These are phyloP conservation scores for Calocybe cyanea DNA, from an alignment of 768 basidiomycete species.

Conservation along the genomic window DNA sequence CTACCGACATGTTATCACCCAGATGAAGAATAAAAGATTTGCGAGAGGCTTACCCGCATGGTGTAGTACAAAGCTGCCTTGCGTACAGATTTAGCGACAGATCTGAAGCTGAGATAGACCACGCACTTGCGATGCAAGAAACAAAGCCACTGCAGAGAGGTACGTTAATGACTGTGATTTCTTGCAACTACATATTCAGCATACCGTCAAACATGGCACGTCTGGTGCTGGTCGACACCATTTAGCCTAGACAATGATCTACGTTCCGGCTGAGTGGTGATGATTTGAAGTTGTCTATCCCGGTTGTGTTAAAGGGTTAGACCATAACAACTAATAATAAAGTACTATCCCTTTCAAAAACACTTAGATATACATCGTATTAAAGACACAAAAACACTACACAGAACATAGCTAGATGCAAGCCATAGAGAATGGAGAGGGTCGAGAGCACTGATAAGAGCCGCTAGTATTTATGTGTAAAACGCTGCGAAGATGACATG, in stretches of 20 bases:
- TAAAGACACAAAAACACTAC: too few relatives aligned
- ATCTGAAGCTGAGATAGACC: conserved; percentile 6
- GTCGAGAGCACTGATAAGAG: too few relatives aligned
- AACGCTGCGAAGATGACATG: too few relatives aligned
- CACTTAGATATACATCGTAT: too few relatives aligned
- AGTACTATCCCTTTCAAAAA: too few relatives aligned
- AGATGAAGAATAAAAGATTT: neutral
- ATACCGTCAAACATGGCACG: conserved; percentile 19
- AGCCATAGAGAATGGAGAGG: too few relatives aligned
- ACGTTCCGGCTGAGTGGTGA: too few relatives aligned
- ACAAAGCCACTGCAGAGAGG: conserved; percentile 41
- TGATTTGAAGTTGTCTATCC: too few relatives aligned
- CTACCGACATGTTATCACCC: conserved; percentile 28
- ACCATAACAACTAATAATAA: too few relatives aligned
- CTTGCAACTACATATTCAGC: neutral
- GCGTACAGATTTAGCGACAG: conserved; percentile 20
- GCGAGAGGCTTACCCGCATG: conserved; percentile 47
- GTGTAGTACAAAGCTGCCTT: conserved; percentile 82
- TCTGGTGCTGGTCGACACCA: conserved; percentile 16
- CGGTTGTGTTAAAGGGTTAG: too few relatives aligned
- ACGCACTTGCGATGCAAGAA: conserved; percentile 49
- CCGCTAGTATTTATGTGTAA: too few relatives aligned
- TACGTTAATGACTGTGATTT: conserved; percentile 6
- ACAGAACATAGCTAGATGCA: too few relatives aligned
- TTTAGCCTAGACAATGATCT: neutral